phyloP scores from a whole-genome alignment of 73 alveolate species.

The Paramecium caudatum region DNA sequence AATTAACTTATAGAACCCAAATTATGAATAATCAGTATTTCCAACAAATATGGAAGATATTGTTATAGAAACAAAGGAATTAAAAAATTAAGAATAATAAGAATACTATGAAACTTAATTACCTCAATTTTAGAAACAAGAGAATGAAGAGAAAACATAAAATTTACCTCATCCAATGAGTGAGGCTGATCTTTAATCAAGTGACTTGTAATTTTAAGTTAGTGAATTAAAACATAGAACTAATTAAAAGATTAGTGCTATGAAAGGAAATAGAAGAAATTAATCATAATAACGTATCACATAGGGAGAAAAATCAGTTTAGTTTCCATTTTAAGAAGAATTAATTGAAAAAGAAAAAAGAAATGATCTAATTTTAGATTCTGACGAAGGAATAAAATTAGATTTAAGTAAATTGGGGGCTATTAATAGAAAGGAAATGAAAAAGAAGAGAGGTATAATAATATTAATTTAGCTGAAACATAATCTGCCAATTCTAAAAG shows the following conservation, averaged over 20 bases:
- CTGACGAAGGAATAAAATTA: constrained; percentile 6
- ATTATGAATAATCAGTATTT: no score
- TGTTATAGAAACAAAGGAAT: not conserved
- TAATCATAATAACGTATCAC: not conserved
- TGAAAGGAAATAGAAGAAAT: constrained; percentile 32
- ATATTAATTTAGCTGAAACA: not conserved
- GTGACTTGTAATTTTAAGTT: not conserved
- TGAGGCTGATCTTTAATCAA: no score
- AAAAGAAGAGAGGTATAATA: not conserved
- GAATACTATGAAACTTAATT: no score
- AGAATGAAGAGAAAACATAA: not conserved
- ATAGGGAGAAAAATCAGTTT: not conserved
- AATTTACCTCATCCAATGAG: no score
- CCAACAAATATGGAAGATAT: no score
- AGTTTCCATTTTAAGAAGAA: not conserved
- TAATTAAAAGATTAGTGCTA: constrained; percentile 14
- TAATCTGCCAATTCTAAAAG: not conserved
- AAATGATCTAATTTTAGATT: not conserved
- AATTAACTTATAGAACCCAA: no score
- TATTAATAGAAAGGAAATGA: not conserved
- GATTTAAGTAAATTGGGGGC: constrained; percentile 4
- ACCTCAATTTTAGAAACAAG: no score
- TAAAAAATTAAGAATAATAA: not conserved
- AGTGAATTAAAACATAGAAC: not conserved
- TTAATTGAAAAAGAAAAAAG: not conserved